phyloP scores from a whole-genome alignment of 2,329 filamentous ascomycete species.

The Pseudocercospora fuligena region DNA sequence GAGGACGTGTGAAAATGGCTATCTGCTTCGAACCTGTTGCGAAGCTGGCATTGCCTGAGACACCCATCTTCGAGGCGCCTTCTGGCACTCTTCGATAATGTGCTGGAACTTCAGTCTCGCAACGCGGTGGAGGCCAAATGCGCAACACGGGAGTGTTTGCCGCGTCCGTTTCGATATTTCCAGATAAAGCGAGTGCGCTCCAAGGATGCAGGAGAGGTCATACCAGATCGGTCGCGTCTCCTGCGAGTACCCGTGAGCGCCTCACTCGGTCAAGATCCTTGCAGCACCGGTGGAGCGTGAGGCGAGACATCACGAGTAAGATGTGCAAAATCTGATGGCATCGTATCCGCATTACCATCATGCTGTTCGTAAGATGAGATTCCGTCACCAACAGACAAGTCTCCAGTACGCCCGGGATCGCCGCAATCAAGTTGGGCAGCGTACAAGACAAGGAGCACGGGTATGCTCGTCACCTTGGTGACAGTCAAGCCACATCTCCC shows the following conservation, averaged over 20 bases:
- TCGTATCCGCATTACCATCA: not conserved
- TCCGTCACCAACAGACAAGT: not conserved
- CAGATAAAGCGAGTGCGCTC: not conserved
- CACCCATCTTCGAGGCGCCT: too few relatives aligned
- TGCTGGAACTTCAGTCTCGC: not conserved
- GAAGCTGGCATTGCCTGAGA: too few relatives aligned
- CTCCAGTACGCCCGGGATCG: not conserved
- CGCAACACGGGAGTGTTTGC: not conserved
- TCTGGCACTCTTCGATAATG: not conserved
- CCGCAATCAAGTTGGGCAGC: not conserved
- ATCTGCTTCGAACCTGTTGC: not conserved
- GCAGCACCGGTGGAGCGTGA: not conserved
- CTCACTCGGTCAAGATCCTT: slow-evolving; percentile 7
- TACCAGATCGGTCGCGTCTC: not conserved
- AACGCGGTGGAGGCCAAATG: not conserved
- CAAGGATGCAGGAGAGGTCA: not conserved
- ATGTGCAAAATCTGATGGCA: not conserved
- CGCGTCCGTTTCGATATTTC: too few relatives aligned
- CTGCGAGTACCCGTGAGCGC: not conserved
- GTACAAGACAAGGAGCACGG: not conserved
- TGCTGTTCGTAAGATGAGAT: not conserved
- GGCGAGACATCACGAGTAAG: not conserved
- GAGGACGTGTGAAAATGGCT: not conserved
- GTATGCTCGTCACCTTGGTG: not conserved
- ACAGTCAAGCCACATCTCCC: not conserved